Evolutionary conservation across 164 flowering plant species (phyloP).

Genomic region (Houttuynia cordata): DNA sequence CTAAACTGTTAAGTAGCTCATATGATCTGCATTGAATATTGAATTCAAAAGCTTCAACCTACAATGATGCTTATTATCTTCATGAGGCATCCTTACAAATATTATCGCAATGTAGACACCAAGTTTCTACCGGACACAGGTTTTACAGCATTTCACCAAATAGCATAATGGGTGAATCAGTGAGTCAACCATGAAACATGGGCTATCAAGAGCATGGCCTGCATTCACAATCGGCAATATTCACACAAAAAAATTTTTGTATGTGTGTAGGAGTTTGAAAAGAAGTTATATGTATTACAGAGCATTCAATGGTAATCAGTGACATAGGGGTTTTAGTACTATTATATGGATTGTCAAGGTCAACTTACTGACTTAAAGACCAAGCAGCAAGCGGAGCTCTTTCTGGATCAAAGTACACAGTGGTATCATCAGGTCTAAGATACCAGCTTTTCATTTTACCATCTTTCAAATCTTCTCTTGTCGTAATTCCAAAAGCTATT

Average conservation of each 20-base stretch:
- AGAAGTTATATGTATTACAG: not conserved
- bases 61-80: not conserved
- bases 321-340: not conserved
- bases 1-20: conserved; percentile 59
- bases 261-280: no score
- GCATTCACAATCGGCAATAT: no score
- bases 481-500: conserved; percentile 53
- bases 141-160: no score
- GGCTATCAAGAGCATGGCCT: no score
- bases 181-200: no score
- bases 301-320: no score
- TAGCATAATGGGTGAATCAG: no score
- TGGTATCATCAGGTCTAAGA: conserved; percentile 54
- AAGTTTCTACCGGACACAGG: no score
- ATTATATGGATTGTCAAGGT: not conserved
- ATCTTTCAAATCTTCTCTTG: conserved; percentile 46
- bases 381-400: conserved; percentile 43
- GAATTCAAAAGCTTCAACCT: not conserved
- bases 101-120: no score
- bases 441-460: conserved; percentile 70
- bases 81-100: no score
- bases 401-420: conserved; percentile 51
- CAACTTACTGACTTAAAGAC: not conserved
- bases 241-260: no score
- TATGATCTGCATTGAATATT: conserved; percentile 47